Conservation (phyloP, 176 grass and related monocot species). For the Panicum miliaceum region DNA sequence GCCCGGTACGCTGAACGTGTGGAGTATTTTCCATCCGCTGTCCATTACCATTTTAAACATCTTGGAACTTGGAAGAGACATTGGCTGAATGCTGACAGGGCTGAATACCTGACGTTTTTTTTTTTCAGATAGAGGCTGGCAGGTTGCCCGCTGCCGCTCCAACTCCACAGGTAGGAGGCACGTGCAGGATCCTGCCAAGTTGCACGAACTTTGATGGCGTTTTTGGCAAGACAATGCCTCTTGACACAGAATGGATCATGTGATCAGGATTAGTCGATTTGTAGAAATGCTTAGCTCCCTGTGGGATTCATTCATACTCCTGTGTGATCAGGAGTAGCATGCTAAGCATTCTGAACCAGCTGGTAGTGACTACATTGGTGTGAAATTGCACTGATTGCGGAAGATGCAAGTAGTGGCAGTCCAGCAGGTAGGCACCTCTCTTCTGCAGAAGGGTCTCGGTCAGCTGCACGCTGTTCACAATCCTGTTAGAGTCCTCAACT, state of each 20-base stretch:
- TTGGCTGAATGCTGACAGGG: neutral
- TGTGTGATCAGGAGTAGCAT: no score
- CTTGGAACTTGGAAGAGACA: neutral
- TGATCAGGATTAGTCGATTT: conserved; percentile 5
- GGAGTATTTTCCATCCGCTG: no score
- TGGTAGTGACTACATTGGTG: neutral
- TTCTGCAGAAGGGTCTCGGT: conserved; percentile 31
- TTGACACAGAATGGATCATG: conserved; percentile 12
- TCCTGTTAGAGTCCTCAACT: neutral
- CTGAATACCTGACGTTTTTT: neutral
- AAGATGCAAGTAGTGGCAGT: neutral
- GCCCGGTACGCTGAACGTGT: no score
- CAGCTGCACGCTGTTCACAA: neutral
- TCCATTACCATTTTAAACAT: no score
- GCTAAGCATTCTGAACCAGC: conserved; percentile 1
- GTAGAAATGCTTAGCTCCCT: neutral
- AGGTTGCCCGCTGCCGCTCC: neutral
- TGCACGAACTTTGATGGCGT: conserved; percentile 39
- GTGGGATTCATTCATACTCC: conserved; percentile 27
- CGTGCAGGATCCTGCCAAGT: conserved; percentile 32
- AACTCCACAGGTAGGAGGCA: conserved; percentile 9
- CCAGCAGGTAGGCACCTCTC: neutral
- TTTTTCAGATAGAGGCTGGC: conserved; percentile 7
- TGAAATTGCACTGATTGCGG: conserved; percentile 24
- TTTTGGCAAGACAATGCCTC: conserved; percentile 35